These are phyloP conservation scores for Lentinus tigrinus DNA, from an alignment of 768 basidiomycete genomes.

Conservation along the genomic window DNA sequence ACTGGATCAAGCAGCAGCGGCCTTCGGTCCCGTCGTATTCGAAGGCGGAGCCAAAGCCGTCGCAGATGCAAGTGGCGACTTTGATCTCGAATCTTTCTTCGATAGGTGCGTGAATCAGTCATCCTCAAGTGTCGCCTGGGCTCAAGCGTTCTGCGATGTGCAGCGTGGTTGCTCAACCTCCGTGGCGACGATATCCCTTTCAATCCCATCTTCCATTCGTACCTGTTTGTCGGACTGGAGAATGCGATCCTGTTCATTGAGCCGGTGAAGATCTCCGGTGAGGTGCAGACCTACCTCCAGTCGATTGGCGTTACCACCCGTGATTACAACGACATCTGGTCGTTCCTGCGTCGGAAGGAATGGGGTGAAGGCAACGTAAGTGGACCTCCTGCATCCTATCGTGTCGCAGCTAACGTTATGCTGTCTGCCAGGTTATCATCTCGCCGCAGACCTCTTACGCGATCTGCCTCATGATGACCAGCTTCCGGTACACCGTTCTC, in stretches of 20 bases:
- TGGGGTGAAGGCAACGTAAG: constrained; percentile 78
- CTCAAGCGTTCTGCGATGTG: constrained; percentile 4
- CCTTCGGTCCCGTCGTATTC: constrained; percentile 62
- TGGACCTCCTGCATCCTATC: not conserved
- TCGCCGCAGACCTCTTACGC: constrained; percentile 77
- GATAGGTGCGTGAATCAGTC: constrained; percentile 51
- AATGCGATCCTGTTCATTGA: constrained; percentile 79
- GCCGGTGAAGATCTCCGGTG: constrained; percentile 54
- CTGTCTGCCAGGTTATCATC: constrained; percentile 53
- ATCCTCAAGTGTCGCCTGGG: not conserved
- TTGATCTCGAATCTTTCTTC: constrained; percentile 67
- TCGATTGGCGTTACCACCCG: constrained; percentile 54
- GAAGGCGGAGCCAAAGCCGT: constrained; percentile 55
- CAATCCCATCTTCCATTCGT: constrained; percentile 90
- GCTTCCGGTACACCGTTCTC: constrained; percentile 73
- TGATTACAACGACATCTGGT: constrained; percentile 79
- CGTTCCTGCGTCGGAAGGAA: constrained; percentile 68
- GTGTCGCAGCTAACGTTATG: constrained; percentile 1
- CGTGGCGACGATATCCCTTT: constrained; percentile 89
- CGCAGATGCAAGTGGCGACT: constrained; percentile 67
- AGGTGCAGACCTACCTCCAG: constrained; percentile 57
- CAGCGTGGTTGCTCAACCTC: constrained; percentile 86
- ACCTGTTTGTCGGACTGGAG: constrained; percentile 69
- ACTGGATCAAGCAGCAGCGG: constrained; percentile 65
- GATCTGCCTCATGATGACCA: constrained; percentile 81